Conservation (phyloP, 2,329 filamentous ascomycete species). For the Diaporthe citriasiana region DNA sequence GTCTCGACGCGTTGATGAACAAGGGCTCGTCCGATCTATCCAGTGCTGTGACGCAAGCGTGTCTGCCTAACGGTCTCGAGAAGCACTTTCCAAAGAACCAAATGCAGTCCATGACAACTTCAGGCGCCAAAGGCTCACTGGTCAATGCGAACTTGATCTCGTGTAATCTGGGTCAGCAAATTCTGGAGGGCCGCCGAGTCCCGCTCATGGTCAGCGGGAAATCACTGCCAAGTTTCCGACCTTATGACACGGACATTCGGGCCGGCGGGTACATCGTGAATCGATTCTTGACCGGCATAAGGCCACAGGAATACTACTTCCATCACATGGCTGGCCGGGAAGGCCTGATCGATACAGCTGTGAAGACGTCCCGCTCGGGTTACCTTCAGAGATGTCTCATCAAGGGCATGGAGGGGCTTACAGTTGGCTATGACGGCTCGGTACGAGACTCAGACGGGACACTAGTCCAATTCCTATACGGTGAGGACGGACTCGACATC, state of each 20-base stretch:
- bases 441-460: slow-evolving; percentile 95
- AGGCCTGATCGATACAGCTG: slow-evolving; percentile 97
- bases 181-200: slow-evolving; percentile 93
- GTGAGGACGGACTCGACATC: slow-evolving; percentile 94
- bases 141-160: slow-evolving; percentile 99
- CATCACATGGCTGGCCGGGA: slow-evolving; percentile 99
- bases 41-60: slow-evolving; percentile 80
- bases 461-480: slow-evolving; percentile 95
- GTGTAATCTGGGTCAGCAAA: slow-evolving; percentile 96
- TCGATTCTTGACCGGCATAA: slow-evolving; percentile 97
- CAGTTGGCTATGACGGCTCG: slow-evolving; percentile 92
- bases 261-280: slow-evolving; percentile 95
- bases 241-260: slow-evolving; percentile 89
- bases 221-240: slow-evolving; percentile 92
- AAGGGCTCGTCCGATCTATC: slow-evolving; percentile 78
- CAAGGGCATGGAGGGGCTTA: slow-evolving; percentile 97
- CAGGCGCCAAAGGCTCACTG: slow-evolving; percentile 91
- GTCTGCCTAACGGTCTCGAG: slow-evolving; percentile 84
- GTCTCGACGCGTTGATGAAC: slow-evolving; percentile 91
- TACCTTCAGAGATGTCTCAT: slow-evolving; percentile 97
- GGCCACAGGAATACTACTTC: slow-evolving; percentile 98
- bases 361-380: slow-evolving; percentile 97
- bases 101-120: slow-evolving; percentile 99
- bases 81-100: slow-evolving; percentile 97
- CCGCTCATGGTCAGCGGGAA: slow-evolving; percentile 99